These are phyloP conservation scores for Pseudopithomyces maydicus DNA, from an alignment of 2,329 filamentous ascomycete genomes.

Conservation along the genomic window DNA sequence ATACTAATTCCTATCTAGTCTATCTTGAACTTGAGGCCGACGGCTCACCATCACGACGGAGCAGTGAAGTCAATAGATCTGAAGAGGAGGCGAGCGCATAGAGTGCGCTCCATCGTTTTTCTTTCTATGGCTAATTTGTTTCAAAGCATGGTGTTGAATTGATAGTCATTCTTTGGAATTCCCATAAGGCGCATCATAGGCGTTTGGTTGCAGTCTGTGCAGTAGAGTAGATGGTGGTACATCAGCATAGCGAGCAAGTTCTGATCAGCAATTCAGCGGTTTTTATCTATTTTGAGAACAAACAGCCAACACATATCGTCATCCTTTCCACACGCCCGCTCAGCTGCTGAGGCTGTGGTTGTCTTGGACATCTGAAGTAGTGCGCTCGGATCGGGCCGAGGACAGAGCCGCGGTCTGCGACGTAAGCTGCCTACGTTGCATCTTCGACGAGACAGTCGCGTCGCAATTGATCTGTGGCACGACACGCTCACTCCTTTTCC, in stretches of 20 bases:
- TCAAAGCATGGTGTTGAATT: neutral
- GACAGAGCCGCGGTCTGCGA: slow-evolving; percentile 13
- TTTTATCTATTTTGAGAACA: neutral
- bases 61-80: neutral
- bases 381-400: neutral
- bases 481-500: slow-evolving; percentile 10
- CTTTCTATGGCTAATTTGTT: neutral
- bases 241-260: neutral
- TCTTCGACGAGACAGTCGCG: slow-evolving; percentile 36
- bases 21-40: slow-evolving; percentile 11
- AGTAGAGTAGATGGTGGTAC: neutral
- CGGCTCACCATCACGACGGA: slow-evolving; percentile 6
- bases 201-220: neutral
- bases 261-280: neutral
- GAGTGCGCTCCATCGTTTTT: neutral
- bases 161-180: neutral
- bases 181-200: neutral
- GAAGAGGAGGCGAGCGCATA: neutral
- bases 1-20: neutral
- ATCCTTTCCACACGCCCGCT: neutral
- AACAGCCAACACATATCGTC: neutral
- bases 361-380: neutral
- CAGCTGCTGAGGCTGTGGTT: neutral
- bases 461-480: slow-evolving; percentile 12
- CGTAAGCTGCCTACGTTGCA: slow-evolving; percentile 44